phyloP scores from a whole-genome alignment of 306 rosid species.

The Oxytropis ochrocephala region DNA sequence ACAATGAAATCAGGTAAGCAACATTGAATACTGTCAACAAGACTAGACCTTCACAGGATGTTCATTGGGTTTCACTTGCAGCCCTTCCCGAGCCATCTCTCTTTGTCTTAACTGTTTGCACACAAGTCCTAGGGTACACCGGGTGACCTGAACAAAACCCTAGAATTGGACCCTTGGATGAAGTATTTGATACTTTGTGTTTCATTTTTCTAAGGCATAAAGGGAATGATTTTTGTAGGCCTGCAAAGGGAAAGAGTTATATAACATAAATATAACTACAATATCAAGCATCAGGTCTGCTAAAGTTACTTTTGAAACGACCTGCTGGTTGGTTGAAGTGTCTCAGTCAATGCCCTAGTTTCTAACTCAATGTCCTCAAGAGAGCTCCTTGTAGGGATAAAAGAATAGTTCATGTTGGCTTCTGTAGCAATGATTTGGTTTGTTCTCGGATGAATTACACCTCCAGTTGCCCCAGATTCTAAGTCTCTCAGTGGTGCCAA shows the following conservation, averaged over 20 bases:
- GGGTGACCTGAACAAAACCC: conserved; percentile 85
- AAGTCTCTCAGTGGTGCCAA: conserved; percentile 75
- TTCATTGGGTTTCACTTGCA: conserved; percentile 76
- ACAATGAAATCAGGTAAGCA: conserved; percentile 9
- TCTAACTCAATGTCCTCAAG: conserved; percentile 94
- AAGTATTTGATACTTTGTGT: conserved; percentile 73
- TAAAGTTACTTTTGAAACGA: conserved; percentile 24
- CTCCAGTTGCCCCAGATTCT: conserved; percentile 62
- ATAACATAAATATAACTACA: not conserved
- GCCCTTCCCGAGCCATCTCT: conserved; percentile 92
- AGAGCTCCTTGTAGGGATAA: conserved; percentile 48
- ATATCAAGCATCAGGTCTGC: conserved; percentile 14
- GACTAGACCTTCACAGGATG: conserved; percentile 68
- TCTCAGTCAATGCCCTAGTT: conserved; percentile 95
- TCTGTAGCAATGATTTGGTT: conserved; percentile 22
- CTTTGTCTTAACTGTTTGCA: conserved; percentile 72
- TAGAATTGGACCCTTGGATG: conserved; percentile 86
- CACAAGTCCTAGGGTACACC: conserved; percentile 84
- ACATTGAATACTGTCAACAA: conserved; percentile 11
- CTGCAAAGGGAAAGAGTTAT: conserved; percentile 39
- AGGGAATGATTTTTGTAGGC: conserved; percentile 81
- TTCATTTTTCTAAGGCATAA: conserved; percentile 87
- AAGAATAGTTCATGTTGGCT: conserved; percentile 29
- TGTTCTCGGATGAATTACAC: conserved; percentile 22
- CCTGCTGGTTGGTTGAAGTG: conserved; percentile 97